A percentile compares a stretch with the other conserved stretches of the same genome.
These are phyloP conservation scores for Nothophytophthora sp. DNA, from an alignment of 352 stramenopile species.

Conservation along the genomic window DNA sequence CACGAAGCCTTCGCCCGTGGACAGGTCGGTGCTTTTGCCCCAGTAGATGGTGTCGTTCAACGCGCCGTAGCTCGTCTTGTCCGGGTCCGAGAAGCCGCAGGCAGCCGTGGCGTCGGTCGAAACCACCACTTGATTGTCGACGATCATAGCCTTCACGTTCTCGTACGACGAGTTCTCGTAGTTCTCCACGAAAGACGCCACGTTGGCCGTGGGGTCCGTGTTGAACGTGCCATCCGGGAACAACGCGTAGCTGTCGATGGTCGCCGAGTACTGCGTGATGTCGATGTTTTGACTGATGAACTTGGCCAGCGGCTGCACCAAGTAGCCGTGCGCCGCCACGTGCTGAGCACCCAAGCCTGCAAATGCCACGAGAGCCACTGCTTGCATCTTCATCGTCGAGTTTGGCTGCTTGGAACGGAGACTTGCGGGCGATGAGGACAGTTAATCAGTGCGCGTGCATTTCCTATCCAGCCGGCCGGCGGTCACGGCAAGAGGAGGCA, in stretches of 20 bases:
- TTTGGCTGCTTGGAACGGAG: background rate
- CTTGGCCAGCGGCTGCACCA: slow-evolving; percentile 39
- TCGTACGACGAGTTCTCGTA: slow-evolving; percentile 45
- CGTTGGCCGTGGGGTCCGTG: slow-evolving; percentile 27
- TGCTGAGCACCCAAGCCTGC: slow-evolving; percentile 9
- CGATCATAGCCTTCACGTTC: slow-evolving; percentile 36
- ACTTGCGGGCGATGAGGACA: background rate
- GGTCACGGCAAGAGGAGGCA: too few relatives aligned
- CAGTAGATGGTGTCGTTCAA: slow-evolving; percentile 43
- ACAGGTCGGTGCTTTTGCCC: slow-evolving; percentile 32
- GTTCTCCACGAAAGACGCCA: slow-evolving; percentile 37
- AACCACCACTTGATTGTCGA: slow-evolving; percentile 36
- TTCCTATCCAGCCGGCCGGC: slow-evolving; percentile 3
- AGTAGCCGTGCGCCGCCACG: slow-evolving; percentile 33
- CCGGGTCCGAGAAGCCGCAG: slow-evolving; percentile 46
- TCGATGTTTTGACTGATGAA: slow-evolving; percentile 36
- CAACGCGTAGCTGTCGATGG: slow-evolving; percentile 37
- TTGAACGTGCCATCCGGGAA: slow-evolving; percentile 40
- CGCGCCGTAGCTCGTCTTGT: slow-evolving; percentile 27
- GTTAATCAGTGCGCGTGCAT: slow-evolving; percentile 14
- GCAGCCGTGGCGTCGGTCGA: slow-evolving; percentile 19
- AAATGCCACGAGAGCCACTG: slow-evolving; percentile 10
- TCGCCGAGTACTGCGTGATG: slow-evolving; percentile 42
- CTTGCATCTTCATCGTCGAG: slow-evolving; percentile 7
- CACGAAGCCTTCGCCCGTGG: slow-evolving; percentile 30